These are phyloP conservation scores for Drechslerella dactyloides DNA, from an alignment of 2,329 filamentous ascomycete genomes.

Conservation along the genomic window DNA sequence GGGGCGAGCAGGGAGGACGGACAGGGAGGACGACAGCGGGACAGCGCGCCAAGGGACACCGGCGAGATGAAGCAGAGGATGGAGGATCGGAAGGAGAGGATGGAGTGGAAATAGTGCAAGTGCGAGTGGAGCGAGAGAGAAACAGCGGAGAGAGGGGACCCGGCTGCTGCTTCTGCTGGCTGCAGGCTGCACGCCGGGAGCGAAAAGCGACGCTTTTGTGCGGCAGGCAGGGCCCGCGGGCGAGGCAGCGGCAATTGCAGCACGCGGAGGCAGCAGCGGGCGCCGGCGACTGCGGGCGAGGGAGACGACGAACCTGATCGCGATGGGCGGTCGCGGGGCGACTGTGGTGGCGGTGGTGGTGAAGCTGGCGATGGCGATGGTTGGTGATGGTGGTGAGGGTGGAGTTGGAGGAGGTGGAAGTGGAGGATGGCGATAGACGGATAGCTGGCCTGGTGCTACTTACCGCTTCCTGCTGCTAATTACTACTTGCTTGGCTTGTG, in stretches of 20 bases:
- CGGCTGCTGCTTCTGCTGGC: not conserved
- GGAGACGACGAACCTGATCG: not conserved
- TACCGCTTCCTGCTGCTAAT: too few relatives aligned
- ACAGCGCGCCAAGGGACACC: not conserved
- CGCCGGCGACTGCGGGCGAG: not conserved
- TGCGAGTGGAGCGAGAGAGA: slow-evolving; percentile 1
- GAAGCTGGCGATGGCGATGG: slow-evolving; percentile 1
- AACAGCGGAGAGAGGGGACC: slow-evolving; percentile 23
- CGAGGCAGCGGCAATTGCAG: not conserved
- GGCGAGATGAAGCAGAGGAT: not conserved
- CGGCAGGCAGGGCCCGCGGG: slow-evolving; percentile 24
- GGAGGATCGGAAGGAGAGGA: not conserved
- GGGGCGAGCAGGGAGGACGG: slow-evolving; percentile 16
- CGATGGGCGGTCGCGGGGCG: too few relatives aligned
- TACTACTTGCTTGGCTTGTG: too few relatives aligned
- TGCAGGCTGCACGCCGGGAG: slow-evolving; percentile 17
- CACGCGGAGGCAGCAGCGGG: not conserved
- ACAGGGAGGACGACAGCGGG: not conserved
- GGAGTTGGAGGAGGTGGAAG: not conserved
- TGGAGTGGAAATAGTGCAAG: not conserved
- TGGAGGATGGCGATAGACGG: not conserved
- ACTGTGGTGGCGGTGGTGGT: not conserved
- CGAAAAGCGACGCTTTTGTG: slow-evolving; percentile 49
- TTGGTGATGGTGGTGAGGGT: not conserved
- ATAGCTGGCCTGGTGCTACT: not conserved